Evolutionary conservation across 2,329 filamentous ascomycete species (phyloP), one percentile per base, ranked within the genome.

Genomic region (Colletotrichum tamarilloi): DNA sequence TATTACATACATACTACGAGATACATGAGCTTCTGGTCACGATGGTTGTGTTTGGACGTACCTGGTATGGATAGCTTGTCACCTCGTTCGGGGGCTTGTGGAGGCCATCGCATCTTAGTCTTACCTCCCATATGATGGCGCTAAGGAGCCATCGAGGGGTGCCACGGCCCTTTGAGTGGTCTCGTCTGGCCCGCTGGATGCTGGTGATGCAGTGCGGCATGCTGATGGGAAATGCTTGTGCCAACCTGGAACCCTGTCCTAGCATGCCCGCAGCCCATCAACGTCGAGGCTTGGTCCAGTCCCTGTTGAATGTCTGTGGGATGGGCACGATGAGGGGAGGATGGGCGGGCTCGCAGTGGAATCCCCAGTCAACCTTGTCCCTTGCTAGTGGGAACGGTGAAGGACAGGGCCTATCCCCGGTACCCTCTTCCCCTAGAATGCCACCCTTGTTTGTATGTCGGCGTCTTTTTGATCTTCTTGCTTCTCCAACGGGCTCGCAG

Each of bases 331-430:
- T 42, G 38, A 16, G 38, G 38, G 35, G 35, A 42, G 2, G 35
- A 11, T 30, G 58, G 38, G 57, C 28, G 67, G 57, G 35, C 49
- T 28, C 42, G 56, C 38, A 42, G 53, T 42, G 55, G 53, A 49
- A 49, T 11, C 12, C 38, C n/a, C 22, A 12, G 14, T 49, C 26
- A 24, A 35, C 30, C 14, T n/a, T 19, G 32, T n/a, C 57, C 66
- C 70, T 69, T 73, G 70, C 55, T 73, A 65, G 70, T 38, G 28
- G 30, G 59, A 60, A 69, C 46, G 70, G 70, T 73, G 66, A 60
- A 53, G 2, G 67, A 55, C 70, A 73, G 66, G 70, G 59, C 5
- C 19, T 22, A 11, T 26, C 70, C 65, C 70, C 55, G 42, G 70
- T 32, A 64, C 66, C 42, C 52, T 35, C 22, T 35, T 49, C 52